Conservation (phyloP, 495 filamentous ascomycete species). For the Chaetomium tenue region DNA sequence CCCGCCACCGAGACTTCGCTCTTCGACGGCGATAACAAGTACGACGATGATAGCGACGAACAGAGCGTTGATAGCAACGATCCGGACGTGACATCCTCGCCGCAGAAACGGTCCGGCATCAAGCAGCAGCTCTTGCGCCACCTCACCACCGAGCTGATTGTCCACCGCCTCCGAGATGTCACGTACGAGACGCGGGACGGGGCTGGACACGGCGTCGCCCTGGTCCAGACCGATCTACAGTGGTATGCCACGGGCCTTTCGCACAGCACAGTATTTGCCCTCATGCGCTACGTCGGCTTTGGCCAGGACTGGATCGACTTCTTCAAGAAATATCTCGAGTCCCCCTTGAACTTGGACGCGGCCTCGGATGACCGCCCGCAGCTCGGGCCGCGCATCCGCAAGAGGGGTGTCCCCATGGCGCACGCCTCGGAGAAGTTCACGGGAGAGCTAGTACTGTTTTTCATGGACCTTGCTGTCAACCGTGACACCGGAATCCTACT, state of each 20-base stretch:
- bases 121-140: conserved; percentile 62
- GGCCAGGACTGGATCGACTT: conserved; percentile 59
- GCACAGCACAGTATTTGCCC: conserved; percentile 57
- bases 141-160: conserved; percentile 57
- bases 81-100: not conserved
- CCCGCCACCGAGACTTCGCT: conserved; percentile 47
- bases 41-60: conserved; percentile 29
- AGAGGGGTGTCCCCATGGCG: conserved; percentile 60
- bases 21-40: conserved; percentile 29
- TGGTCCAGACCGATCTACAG: conserved; percentile 63
- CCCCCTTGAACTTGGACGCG: conserved; percentile 57
- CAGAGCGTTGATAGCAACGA: conserved; percentile 8
- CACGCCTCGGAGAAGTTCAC: conserved; percentile 61
- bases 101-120: conserved; percentile 33
- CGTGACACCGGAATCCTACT: conserved; percentile 55
- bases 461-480: conserved; percentile 66
- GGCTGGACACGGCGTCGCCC: conserved; percentile 54
- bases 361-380: conserved; percentile 46
- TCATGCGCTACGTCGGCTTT: conserved; percentile 62
- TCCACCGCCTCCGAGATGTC: conserved; percentile 46
- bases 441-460: conserved; percentile 63
- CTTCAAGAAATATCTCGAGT: conserved; percentile 60
- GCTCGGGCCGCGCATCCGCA: conserved; percentile 44
- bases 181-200: conserved; percentile 24
- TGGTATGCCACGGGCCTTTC: conserved; percentile 58